A percentile compares a stretch with the other conserved stretches of the same genome.
Evolutionary conservation across 169 alveolate genomes (phyloP).

Genomic region (Plasmodium yoelii): DNA sequence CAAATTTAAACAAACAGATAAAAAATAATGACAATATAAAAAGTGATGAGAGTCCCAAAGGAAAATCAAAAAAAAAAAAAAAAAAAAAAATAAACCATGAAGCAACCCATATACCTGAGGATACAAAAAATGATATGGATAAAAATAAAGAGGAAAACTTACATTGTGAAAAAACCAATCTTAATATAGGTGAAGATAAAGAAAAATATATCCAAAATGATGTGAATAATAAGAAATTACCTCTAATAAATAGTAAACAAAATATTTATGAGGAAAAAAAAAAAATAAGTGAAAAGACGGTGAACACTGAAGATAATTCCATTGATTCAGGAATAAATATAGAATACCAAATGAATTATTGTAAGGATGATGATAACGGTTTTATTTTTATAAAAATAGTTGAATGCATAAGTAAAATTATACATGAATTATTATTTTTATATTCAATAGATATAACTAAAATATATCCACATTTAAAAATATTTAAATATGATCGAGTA

Average conservation of each 20-base stretch:
- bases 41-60: neutral
- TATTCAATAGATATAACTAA: conserved; percentile 65
- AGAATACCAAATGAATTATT: neutral
- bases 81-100: neutral
- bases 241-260: neutral
- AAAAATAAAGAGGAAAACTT: neutral
- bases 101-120: neutral
- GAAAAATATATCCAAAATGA: neutral
- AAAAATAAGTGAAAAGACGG: neutral
- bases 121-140: neutral
- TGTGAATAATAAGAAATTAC: neutral
- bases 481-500: conserved; percentile 71
- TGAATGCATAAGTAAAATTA: conserved; percentile 73
- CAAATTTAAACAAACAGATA: neutral
- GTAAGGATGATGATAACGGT: conserved; percentile 15
- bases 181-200: neutral
- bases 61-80: neutral
- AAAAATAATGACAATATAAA: neutral
- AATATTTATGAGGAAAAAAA: neutral
- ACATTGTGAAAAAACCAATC: neutral
- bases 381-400: conserved; percentile 44
- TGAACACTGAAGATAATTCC: neutral
- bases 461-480: conserved; percentile 49
- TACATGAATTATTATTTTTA: conserved; percentile 69
- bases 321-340: neutral